Base-by-base conservation (phyloP, 352 stramenopile species). In the Phytophthora boehmeriae region DNA sequence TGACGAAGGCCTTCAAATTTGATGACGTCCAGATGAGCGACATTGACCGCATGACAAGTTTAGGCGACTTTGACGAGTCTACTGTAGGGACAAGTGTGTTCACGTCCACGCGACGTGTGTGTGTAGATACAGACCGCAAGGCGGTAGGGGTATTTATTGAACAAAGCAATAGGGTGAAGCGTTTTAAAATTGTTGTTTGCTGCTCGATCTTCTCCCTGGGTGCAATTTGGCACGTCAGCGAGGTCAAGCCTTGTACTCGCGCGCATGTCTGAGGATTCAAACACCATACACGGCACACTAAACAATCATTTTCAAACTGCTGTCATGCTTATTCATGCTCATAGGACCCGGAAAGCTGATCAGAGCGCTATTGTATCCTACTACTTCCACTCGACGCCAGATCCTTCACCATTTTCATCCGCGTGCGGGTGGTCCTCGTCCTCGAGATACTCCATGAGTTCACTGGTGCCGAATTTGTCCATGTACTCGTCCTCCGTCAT, bases 401-500 rank as follows among this genome's bases (percentile, higher is more conserved):
- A 76, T 30, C 62, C 61, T 62, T 74, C 50, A 58, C 59, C 60
- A 11, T 66, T 53, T 30, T 79, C 68, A 14, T 78, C 66, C 20
- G 49, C 57, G 39, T 71, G 68, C 16, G 51, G 54, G 50, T 79
- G 76, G 59, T 89, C 80, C n/a, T 88, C 78, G 36, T 89, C 80
- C 14, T 91, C 74, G 3, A 91, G 53, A 54, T 89, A 84, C 53
- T 92, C 83, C 80, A 92, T 92, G 62, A 96, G 75, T 59, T 93
- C 87, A 41, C 86, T 93, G 23, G 81, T 91, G 49, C 90, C 86
- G 54, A 87, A 97, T 54, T 83, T 83, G 74, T 96, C 86, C 82
- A 92, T 94, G 69, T 94, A 92, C 71, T 92, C 86, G 57, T 92
- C 83, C 59, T 92, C 81, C 17, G 60, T 87, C 78, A 91, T 90